Percentiles rank a stretch among this genome's conserved stretches.
Conservation (phyloP, 148 eudicot genomes). For the Camellia japonica region DNA sequence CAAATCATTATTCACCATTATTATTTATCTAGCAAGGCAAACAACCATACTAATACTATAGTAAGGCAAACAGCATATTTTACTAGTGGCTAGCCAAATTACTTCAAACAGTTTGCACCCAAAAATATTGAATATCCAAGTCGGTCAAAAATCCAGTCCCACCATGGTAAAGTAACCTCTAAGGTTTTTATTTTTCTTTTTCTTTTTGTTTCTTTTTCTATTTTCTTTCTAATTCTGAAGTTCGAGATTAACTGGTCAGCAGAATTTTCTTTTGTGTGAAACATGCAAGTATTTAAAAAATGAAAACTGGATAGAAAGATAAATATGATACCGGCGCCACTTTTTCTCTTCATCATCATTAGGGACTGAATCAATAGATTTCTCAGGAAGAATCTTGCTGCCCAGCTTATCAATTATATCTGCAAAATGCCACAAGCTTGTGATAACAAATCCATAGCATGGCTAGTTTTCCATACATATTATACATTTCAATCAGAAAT, state of each 20-base stretch:
- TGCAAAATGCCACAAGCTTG: conserved; percentile 27
- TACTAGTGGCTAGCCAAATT: too few relatives aligned
- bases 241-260: not conserved
- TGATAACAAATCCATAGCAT: conserved; percentile 9
- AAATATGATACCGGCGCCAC: conserved; percentile 57
- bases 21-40: not conserved
- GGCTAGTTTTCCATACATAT: not conserved
- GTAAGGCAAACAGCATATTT: too few relatives aligned
- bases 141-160: not conserved
- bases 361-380: conserved; percentile 23
- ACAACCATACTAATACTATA: not conserved
- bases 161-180: not conserved
- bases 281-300: not conserved
- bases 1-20: not conserved
- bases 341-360: conserved; percentile 60
- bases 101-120: not conserved
- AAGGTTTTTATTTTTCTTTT: not conserved
- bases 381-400: conserved; percentile 41
- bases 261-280: not conserved
- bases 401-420: conserved; percentile 52
- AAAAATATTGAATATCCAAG: not conserved
- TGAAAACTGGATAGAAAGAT: not conserved
- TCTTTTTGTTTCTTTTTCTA: not conserved
- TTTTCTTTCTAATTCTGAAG: not conserved
- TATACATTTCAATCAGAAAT: not conserved